Percentiles rank a stretch among this genome's conserved stretches.
Evolutionary conservation across 1,139 yeast species (phyloP).

Genomic region (Debaryomycetaceae sp.): DNA sequence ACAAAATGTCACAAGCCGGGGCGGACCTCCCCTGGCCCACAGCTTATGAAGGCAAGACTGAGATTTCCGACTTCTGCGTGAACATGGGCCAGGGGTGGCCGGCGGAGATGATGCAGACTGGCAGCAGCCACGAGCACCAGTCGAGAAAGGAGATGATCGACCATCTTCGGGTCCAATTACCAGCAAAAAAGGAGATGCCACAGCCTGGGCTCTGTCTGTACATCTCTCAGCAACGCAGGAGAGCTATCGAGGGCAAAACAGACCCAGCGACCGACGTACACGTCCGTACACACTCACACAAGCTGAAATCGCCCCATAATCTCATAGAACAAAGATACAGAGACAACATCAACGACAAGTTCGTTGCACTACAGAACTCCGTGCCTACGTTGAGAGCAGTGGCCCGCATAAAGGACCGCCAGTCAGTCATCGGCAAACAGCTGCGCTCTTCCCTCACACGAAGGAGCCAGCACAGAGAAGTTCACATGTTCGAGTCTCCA

Average conservation of each 20-base stretch:
- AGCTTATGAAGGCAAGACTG: background rate
- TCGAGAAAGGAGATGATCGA: background rate
- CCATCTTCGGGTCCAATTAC: background rate
- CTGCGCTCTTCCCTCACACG: background rate
- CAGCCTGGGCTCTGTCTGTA: background rate
- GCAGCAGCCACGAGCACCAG: background rate
- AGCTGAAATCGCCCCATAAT: constrained; percentile 36
- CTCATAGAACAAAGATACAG: constrained; percentile 46
- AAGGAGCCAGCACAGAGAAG: constrained; percentile 2
- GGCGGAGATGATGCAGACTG: background rate
- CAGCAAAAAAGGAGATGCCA: background rate
- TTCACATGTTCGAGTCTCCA: constrained; percentile 7
- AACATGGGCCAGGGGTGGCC: background rate
- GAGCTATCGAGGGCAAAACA: background rate
- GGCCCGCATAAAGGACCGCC: constrained; percentile 18
- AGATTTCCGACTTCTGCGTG: background rate
- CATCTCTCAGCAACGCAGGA: background rate
- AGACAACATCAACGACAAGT: constrained; percentile 44
- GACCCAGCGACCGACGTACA: background rate
- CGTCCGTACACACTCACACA: background rate
- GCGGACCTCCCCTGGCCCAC: background rate
- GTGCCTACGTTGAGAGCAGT: constrained; percentile 41
- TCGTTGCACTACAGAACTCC: constrained; percentile 35
- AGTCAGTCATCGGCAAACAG: background rate
- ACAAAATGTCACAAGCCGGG: background rate